These are phyloP conservation scores for Blakeslea trispora DNA, from an alignment of 371 early-diverging fungal genomes.

Conservation along the genomic window DNA sequence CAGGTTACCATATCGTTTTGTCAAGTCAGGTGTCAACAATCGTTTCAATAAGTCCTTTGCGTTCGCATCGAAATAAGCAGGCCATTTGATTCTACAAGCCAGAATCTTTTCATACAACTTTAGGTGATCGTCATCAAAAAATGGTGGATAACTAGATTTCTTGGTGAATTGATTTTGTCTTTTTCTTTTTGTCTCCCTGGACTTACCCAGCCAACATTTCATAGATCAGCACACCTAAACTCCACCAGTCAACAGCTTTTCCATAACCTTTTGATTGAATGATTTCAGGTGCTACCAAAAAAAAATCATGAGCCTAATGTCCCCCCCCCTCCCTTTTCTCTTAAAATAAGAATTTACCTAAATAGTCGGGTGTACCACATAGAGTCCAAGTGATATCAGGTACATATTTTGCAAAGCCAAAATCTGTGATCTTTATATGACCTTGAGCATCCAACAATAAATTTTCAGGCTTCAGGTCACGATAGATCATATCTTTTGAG, in stretches of 20 bases:
- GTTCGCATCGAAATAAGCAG: slow-evolving; percentile 85
- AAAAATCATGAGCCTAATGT: too few species aligned
- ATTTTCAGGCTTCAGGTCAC: slow-evolving; percentile 90
- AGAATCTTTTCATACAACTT: slow-evolving; percentile 95
- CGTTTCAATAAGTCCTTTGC: slow-evolving; percentile 94
- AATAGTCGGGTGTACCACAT: slow-evolving; percentile 98
- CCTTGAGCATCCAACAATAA: slow-evolving; percentile 82
- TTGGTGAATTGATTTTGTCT: background rate
- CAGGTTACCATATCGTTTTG: slow-evolving; percentile 91
- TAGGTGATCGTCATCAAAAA: slow-evolving; percentile 93
- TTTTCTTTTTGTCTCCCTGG: background rate
- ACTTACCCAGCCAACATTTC: slow-evolving; percentile 89
- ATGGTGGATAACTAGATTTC: slow-evolving; percentile 80
- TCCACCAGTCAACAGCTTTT: slow-evolving; percentile 98
- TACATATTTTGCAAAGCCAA: slow-evolving; percentile 90
- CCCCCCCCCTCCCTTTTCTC: too few species aligned
- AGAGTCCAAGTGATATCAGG: slow-evolving; percentile 78
- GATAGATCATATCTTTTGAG: slow-evolving; percentile 77
- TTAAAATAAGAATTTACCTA: slow-evolving; percentile 22
- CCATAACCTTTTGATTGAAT: slow-evolving; percentile 97
- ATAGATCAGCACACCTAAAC: slow-evolving; percentile 95
- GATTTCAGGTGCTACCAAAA: slow-evolving; percentile 87
- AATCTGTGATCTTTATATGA: slow-evolving; percentile 94
- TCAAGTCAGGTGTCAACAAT: slow-evolving; percentile 87
- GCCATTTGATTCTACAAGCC: slow-evolving; percentile 86